phyloP scores from a whole-genome alignment of 495 filamentous ascomycete species.

The Cryomyces minteri region DNA sequence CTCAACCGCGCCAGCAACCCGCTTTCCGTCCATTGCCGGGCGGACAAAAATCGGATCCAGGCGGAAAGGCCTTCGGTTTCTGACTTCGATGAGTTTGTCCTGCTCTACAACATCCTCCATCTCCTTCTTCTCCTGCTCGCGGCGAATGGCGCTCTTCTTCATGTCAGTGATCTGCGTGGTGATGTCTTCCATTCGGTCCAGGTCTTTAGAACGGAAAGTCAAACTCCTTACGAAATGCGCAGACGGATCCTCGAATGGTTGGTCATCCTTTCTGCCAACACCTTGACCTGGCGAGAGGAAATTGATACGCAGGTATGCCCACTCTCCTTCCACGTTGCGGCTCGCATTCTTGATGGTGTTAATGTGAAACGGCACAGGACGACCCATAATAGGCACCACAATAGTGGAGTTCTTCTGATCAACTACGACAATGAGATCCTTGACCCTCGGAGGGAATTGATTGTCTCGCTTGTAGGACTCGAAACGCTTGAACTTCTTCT shows the following conservation, averaged over 20 bases:
- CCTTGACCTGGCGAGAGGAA: constrained; percentile 94
- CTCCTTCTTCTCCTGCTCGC: constrained; percentile 97
- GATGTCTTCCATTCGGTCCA: constrained; percentile 72
- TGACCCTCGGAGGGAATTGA: constrained; percentile 67
- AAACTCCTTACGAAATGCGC: constrained; percentile 92
- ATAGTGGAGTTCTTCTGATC: constrained; percentile 81
- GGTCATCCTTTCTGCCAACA: constrained; percentile 93
- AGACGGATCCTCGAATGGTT: constrained; percentile 90
- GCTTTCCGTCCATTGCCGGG: constrained; percentile 86
- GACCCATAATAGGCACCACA: constrained; percentile 89
- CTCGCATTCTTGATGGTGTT: constrained; percentile 86
- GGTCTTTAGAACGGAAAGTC: constrained; percentile 81
- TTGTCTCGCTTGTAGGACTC: constrained; percentile 98
- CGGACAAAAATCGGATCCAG: constrained; percentile 87
- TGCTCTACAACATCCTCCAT: constrained; percentile 99
- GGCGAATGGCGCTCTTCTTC: constrained; percentile 73
- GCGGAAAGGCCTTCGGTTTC: constrained; percentile 65
- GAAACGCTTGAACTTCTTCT: constrained; percentile 96
- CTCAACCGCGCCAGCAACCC: constrained; percentile 84
- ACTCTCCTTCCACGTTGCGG: constrained; percentile 54
- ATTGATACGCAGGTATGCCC: constrained; percentile 86
- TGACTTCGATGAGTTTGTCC: constrained; percentile 76
- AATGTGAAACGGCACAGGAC: constrained; percentile 96
- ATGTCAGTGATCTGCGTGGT: constrained; percentile 81
- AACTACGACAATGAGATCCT: constrained; percentile 72